These are phyloP conservation scores for Psophocarpus tetragonolobus DNA, from an alignment of 306 rosid genomes.

Conservation along the genomic window DNA sequence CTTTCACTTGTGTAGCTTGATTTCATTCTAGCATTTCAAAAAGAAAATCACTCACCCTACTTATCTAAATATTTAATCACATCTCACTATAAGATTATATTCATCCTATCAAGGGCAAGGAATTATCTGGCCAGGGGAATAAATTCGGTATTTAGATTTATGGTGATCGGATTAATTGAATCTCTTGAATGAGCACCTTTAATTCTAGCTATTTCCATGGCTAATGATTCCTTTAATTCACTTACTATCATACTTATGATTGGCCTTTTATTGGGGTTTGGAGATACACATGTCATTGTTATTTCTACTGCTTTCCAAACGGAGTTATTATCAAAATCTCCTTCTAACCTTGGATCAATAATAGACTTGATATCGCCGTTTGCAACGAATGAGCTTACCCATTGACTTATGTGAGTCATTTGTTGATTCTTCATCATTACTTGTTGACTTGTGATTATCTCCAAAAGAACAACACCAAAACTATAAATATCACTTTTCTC, in stretches of 20 bases:
- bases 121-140: too few relatives aligned
- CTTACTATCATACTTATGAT: conserved; percentile 37
- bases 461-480: conserved; percentile 55
- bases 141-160: neutral
- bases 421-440: conserved; percentile 21
- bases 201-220: conserved; percentile 1
- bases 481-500: conserved; percentile 64
- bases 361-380: conserved; percentile 41
- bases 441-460: conserved; percentile 46
- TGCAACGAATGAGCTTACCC: conserved; percentile 39
- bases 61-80: too few relatives aligned
- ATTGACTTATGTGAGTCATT: conserved; percentile 35
- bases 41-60: too few relatives aligned
- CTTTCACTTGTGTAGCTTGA: too few relatives aligned
- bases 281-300: conserved; percentile 49
- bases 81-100: too few relatives aligned
- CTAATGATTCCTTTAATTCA: conserved; percentile 42
- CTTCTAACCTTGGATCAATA: conserved; percentile 41
- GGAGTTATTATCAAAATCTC: conserved; percentile 32
- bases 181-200: neutral
- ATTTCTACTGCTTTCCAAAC: conserved; percentile 52
- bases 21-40: too few relatives aligned
- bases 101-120: too few relatives aligned
- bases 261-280: conserved; percentile 39
- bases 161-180: neutral